Evolutionary conservation across 352 stramenopile species (phyloP).

Genomic region (Lagenidium giganteum): DNA sequence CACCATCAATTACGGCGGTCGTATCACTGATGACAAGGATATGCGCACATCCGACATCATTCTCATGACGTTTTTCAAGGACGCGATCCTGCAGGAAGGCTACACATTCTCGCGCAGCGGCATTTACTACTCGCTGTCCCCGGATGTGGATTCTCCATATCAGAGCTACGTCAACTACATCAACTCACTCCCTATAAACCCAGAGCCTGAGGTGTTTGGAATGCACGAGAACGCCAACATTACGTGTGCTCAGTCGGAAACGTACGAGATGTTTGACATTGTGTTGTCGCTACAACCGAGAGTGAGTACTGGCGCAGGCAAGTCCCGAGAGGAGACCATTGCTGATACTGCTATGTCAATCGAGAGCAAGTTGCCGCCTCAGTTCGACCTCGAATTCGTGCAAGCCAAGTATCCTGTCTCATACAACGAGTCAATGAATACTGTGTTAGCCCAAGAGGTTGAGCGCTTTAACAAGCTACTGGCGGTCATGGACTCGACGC

Average conservation of each 20-base stretch:
- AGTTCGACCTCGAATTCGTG: conserved; percentile 80
- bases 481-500: conserved; percentile 51
- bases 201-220: conserved; percentile 90
- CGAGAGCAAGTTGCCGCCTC: conserved; percentile 42
- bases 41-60: conserved; percentile 89
- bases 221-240: conserved; percentile 96
- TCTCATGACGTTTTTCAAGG: conserved; percentile 87
- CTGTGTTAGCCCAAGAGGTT: conserved; percentile 87
- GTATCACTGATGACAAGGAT: conserved; percentile 94
- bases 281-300: conserved; percentile 78
- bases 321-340: conserved; percentile 78
- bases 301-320: conserved; percentile 53
- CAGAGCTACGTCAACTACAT: conserved; percentile 93
- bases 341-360: conserved; percentile 67
- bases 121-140: conserved; percentile 82
- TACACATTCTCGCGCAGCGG: conserved; percentile 81
- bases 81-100: conserved; percentile 65
- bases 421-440: conserved; percentile 96
- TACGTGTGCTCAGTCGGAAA: conserved; percentile 89
- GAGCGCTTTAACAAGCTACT: conserved; percentile 84
- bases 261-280: conserved; percentile 87
- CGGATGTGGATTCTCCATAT: conserved; percentile 64
- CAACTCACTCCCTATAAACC: conserved; percentile 86
- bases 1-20: conserved; percentile 93
- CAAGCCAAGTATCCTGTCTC: conserved; percentile 83